Base-by-base conservation (phyloP, 257 asterid genomes). In the Plantago elongata region DNA sequence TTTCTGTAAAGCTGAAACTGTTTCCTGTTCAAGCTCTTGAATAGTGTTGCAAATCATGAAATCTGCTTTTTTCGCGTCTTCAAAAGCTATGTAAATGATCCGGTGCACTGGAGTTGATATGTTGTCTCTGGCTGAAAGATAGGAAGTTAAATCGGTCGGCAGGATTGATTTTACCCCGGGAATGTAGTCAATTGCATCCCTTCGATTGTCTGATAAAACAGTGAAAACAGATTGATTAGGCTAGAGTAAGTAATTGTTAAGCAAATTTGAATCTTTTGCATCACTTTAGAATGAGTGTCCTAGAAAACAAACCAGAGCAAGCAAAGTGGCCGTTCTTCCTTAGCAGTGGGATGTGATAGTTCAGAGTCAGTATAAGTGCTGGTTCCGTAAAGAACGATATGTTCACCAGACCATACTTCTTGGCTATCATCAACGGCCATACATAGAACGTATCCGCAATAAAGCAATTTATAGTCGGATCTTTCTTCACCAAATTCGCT, bases 311-410 rank as follows among this genome's bases (percentile, higher is more conserved):
- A 50, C 55, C 55, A 8, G 30, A 8, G 29, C 22, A 50, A 50
- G 55, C 55, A 15, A 50, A 50, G 15, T 50, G 55, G 29, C 55
- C 30, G 55, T 50, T 50, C 55, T 15, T 50, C 30, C 55, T 15
- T 10, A 50, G 55, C 55, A 50, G 30, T 50, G 16, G 72, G 22
- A 74, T 15, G 50, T 79, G 88, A 63, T 65, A 79, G 62, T 78
- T 69, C 42, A 82, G 48, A 37, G 80, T 55, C 43, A 78, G 40
- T 44, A 81, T 81, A 14, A 78, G 68, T 7, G 83, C 83, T 6
- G 87, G 83, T 52, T 83, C 77, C 10, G 87, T 83, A 51, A 78
- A 81, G 58, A 83, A 76, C 0, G 90, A 83, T 5, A 80, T 72
- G 57, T 70, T 62, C 13, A 78, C 77, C 2, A 83, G 74, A 17